phyloP scores from a whole-genome alignment of 441 rosid species.

The Rhodomyrtus psidioides region DNA sequence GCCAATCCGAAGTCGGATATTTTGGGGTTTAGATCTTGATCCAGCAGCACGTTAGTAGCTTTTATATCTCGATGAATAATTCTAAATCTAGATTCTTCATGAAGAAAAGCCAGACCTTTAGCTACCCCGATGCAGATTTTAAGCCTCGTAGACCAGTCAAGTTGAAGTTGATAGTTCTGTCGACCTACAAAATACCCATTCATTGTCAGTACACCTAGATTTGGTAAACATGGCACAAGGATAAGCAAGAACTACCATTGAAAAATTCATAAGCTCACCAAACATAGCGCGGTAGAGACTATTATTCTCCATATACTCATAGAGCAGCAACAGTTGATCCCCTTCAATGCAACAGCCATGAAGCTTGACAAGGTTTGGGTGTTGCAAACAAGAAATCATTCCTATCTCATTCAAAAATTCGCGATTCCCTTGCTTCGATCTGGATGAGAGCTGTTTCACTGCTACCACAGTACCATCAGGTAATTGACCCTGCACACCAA shows the following conservation, averaged over 20 bases:
- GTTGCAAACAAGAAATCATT: constrained; percentile 55
- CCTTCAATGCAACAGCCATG: constrained; percentile 63
- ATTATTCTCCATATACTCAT: constrained; percentile 77
- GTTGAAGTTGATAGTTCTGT: constrained; percentile 21
- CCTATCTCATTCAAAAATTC: constrained; percentile 70
- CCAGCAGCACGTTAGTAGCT: constrained; percentile 51
- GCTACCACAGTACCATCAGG: constrained; percentile 50
- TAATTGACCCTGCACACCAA: constrained; percentile 36
- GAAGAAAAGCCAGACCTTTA: constrained; percentile 54
- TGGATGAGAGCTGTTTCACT: constrained; percentile 64
- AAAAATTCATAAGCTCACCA: constrained; percentile 26
- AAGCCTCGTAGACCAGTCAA: constrained; percentile 52
- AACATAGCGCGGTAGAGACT: constrained; percentile 51
- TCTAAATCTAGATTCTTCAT: constrained; percentile 54
- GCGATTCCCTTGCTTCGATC: constrained; percentile 65
- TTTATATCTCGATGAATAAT: constrained; percentile 73
- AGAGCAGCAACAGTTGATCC: constrained; percentile 52
- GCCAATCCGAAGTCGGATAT: constrained; percentile 73
- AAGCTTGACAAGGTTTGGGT: constrained; percentile 69
- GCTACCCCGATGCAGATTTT: constrained; percentile 52
- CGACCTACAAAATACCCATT: constrained; percentile 22
- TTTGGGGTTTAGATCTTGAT: constrained; percentile 47
- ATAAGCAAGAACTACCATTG: not conserved
- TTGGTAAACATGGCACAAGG: not conserved
- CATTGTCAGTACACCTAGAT: not conserved